Conservation (phyloP, 2,329 filamentous ascomycete genomes). For the Aspergillus viridinutans region DNA sequence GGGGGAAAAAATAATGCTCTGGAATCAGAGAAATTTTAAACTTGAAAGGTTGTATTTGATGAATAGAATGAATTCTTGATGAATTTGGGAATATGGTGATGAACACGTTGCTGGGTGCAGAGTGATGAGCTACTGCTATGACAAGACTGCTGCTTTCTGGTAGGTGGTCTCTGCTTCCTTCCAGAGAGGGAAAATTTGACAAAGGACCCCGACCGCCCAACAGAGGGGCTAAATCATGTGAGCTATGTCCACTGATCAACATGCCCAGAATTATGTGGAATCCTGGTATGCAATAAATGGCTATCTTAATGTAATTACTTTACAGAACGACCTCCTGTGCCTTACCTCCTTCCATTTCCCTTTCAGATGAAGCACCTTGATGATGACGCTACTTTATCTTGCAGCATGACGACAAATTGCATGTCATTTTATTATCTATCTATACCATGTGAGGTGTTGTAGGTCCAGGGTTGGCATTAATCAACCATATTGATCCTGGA, state of each 20-base stretch:
- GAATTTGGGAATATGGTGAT: not conserved
- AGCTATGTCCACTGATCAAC: not conserved
- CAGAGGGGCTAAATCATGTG: not conserved
- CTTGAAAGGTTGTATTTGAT: not conserved
- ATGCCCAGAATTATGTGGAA: not conserved
- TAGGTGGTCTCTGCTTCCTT: not conserved
- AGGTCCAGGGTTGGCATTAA: not conserved
- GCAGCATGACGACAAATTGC: not conserved
- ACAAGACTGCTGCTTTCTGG: not conserved
- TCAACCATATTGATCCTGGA: not conserved
- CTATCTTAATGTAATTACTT: not conserved
- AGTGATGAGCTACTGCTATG: not conserved
- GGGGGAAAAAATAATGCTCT: not conserved
- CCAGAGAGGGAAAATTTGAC: not conserved
- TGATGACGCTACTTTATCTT: not conserved
- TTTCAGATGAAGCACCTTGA: not conserved
- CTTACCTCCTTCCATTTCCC: no score
- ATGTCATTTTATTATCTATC: not conserved
- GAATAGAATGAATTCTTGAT: not conserved
- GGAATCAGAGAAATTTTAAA: not conserved
- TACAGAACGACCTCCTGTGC: not conserved
- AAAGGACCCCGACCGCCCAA: not conserved
- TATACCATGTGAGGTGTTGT: not conserved
- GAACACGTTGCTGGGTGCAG: not conserved
- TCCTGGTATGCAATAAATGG: not conserved